A percentile compares a stretch with the other conserved stretches of the same genome.
Conservation (phyloP, 2,329 filamentous ascomycete species). For the Penicillium sp. region DNA sequence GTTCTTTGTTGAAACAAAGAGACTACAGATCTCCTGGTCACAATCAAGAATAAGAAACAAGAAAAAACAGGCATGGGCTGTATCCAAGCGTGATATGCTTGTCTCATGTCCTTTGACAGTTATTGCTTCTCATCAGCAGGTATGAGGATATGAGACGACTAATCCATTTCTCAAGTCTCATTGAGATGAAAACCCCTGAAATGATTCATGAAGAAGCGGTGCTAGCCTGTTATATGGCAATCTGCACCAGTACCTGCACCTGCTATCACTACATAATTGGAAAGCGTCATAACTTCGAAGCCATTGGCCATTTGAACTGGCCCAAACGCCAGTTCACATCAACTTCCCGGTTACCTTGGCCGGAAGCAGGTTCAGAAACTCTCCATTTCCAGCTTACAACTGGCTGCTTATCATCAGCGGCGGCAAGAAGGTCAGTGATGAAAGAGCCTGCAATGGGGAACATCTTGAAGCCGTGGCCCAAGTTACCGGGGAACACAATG, state of each 20-base stretch:
- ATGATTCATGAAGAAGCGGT: too few relatives aligned
- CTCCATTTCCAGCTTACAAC: conserved; percentile 56
- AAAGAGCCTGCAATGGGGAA: conserved; percentile 59
- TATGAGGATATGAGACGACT: too few relatives aligned
- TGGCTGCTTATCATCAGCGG: conserved; percentile 40
- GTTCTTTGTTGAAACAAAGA: neutral
- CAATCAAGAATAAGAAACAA: neutral
- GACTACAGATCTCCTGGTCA: neutral
- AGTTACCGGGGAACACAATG: conserved; percentile 57
- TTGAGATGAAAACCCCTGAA: too few relatives aligned
- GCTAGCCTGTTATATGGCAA: neutral
- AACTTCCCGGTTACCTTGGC: conserved; percentile 42
- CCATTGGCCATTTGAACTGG: conserved; percentile 21
- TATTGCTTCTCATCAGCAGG: too few relatives aligned
- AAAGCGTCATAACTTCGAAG: conserved; percentile 20
- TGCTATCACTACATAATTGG: neutral
- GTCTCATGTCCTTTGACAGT: too few relatives aligned
- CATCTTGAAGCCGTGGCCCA: conserved; percentile 64
- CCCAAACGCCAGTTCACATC: conserved; percentile 52
- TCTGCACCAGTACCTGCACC: neutral
- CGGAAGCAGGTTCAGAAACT: conserved; percentile 23
- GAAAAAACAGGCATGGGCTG: neutral
- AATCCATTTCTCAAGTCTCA: too few relatives aligned
- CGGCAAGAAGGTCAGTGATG: conserved; percentile 49
- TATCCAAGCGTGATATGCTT: neutral